Evolutionary conservation across 192 early-diverging fungal genomes (phyloP).

Genomic region (Entophlyctis luteolus): DNA sequence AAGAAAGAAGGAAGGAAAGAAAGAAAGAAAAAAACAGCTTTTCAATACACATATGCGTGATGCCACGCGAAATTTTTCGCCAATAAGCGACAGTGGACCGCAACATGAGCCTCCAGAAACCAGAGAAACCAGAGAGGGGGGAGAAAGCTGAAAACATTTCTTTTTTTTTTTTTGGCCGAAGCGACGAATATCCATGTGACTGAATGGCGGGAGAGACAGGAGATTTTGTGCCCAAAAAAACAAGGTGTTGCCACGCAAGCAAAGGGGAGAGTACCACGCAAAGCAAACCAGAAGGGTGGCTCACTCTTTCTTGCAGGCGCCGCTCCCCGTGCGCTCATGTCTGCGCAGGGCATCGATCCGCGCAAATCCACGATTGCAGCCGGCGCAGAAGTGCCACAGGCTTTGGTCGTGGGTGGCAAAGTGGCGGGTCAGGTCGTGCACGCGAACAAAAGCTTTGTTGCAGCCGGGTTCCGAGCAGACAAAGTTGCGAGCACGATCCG

Average conservation of each 20-base stretch:
- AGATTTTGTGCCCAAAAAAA: background rate
- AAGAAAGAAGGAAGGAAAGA: no score
- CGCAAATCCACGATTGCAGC: constrained; percentile 25
- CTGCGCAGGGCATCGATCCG: constrained; percentile 24
- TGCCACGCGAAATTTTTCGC: no score
- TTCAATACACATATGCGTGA: no score
- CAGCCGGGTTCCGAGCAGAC: constrained; percentile 42
- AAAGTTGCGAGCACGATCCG: constrained; percentile 59
- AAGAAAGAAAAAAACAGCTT: no score
- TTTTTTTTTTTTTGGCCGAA: no score
- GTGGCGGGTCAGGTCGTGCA: constrained; percentile 71
- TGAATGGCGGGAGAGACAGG: background rate
- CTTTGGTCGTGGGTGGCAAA: constrained; percentile 13
- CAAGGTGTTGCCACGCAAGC: background rate
- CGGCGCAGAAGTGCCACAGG: constrained; percentile 19
- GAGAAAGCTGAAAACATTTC: no score
- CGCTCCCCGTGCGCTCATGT: constrained; percentile 1
- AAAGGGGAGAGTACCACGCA: constrained; percentile 8
- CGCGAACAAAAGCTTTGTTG: constrained; percentile 64
- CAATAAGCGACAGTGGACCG: no score
- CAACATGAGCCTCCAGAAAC: no score
- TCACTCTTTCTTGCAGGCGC: background rate
- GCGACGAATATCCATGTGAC: no score
- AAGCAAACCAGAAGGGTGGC: no score
- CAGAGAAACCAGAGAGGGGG: no score